A percentile compares a stretch with the other conserved stretches of the same genome.
Conservation (phyloP, 2,329 filamentous ascomycete genomes). For the Chaetothyriales sp. region DNA sequence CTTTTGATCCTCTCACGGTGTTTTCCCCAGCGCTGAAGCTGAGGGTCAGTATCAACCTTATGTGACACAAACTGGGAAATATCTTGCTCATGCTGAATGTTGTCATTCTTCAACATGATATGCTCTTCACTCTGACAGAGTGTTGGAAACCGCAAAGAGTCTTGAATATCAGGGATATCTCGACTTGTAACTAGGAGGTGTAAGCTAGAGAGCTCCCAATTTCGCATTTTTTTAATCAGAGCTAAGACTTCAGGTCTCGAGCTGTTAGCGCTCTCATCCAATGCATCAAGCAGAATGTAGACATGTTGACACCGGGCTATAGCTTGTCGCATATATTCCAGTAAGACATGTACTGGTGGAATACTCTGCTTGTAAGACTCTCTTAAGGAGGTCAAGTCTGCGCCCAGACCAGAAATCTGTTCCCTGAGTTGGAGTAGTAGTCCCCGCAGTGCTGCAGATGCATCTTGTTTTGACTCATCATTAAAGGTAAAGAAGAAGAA, state of each 20-base stretch:
- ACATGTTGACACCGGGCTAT: constrained; percentile 7
- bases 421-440: constrained; percentile 19
- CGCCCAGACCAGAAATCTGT: constrained; percentile 5
- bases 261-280: constrained; percentile 15
- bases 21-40: constrained; percentile 3
- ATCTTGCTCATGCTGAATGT: constrained; percentile 6
- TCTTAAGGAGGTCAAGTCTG: constrained; percentile 12
- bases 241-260: constrained; percentile 5
- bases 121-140: background rate
- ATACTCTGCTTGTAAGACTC: constrained; percentile 3
- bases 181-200: constrained; percentile 16
- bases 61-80: constrained; percentile 2
- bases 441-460: constrained; percentile 15
- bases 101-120: constrained; percentile 5
- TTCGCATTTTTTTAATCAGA: constrained; percentile 5
- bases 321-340: constrained; percentile 9
- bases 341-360: constrained; percentile 6
- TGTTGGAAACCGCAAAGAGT: constrained; percentile 1
- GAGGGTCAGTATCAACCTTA: constrained; percentile 4
- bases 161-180: constrained; percentile 12
- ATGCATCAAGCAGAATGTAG: constrained; percentile 16
- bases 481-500: constrained; percentile 20
- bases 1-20: constrained; percentile 5
- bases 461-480: constrained; percentile 18
- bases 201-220: constrained; percentile 9